Base-by-base conservation (phyloP, 345 rosid genomes). In the Acer campestre region DNA sequence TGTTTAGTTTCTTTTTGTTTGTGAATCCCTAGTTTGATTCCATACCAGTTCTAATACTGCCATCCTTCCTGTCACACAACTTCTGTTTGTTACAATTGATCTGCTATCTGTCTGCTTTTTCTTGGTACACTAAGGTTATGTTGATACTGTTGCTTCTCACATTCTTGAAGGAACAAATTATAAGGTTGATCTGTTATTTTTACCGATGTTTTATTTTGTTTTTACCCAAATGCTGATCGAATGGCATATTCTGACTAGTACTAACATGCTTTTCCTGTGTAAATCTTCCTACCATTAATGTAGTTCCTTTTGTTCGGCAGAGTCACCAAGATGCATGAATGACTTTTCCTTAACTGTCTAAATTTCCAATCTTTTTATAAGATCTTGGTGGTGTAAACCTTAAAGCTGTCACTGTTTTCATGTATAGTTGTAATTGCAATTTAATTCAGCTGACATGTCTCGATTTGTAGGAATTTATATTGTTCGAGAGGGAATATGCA, bases 401-500 rank as follows among this genome's bases (percentile, higher is more conserved):
- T 27, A 22, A 31, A 55, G 18, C 25, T 1, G 25, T 16, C 58
- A 11, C 62, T 10, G 5, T 14, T 27, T 7, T 31, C 38, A 18
- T n/a, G 25, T 7, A 18, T 18, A 51, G 48, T 17, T 66, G 69
- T 18, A 20, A 5, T 8, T 2, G 6, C 3, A 1, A 9, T 62
- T 2, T 44, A 35, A 18, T 75, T 22, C 27, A 42, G 68, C 80
- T 80, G 68, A 73, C 69, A 58, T 23, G 68, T 51, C 35, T 79
- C 23, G 31, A 13, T 70, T 27, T 68, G 46, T 94, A 95, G 99
- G 99, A 95, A 79, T 92, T 92, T 84, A 83, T 95, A 78, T 63
- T 90, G 70, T 91, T 89, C 61, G 98, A 93, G 92, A 88, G 99
- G 86, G 99, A 95, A 81, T 91, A 90, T 79, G 63, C 88, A 63